These are phyloP conservation scores for Exsudoporus floridanus DNA, from an alignment of 1,284 basidiomycete species.

Conservation along the genomic window DNA sequence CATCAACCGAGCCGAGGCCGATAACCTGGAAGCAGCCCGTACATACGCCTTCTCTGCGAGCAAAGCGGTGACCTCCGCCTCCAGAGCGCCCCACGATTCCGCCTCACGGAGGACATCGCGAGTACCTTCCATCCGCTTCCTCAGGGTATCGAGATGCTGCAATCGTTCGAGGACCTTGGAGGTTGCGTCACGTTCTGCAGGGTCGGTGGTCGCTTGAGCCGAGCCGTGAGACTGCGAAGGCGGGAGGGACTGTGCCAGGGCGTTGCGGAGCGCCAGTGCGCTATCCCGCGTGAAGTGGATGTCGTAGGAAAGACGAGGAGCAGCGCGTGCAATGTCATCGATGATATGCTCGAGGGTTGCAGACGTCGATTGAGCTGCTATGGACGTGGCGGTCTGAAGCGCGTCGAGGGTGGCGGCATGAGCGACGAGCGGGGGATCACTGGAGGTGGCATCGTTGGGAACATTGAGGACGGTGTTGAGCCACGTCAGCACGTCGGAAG, in stretches of 20 bases:
- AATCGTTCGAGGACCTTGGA: slow-evolving; percentile 69
- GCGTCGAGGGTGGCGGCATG: slow-evolving; percentile 27
- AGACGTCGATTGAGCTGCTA: slow-evolving; percentile 85
- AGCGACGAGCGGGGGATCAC: slow-evolving; percentile 12
- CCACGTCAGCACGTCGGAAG: slow-evolving; percentile 60
- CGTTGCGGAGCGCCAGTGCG: slow-evolving; percentile 69
- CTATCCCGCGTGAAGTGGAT: slow-evolving; percentile 94
- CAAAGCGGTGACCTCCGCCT: slow-evolving; percentile 83
- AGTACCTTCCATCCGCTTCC: slow-evolving; percentile 81
- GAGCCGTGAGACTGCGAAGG: slow-evolving; percentile 38
- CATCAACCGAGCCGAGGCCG: slow-evolving; percentile 84
- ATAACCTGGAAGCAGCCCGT: slow-evolving; percentile 85
- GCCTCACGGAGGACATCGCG: slow-evolving; percentile 87
- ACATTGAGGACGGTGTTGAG: slow-evolving; percentile 57
- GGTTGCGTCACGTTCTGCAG: slow-evolving; percentile 42
- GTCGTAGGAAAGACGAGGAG: slow-evolving; percentile 88
- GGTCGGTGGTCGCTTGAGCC: not conserved
- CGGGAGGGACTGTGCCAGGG: slow-evolving; percentile 58
- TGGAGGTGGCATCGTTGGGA: slow-evolving; percentile 32
- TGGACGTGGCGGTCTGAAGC: slow-evolving; percentile 68
- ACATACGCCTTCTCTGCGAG: slow-evolving; percentile 76
- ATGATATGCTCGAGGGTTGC: slow-evolving; percentile 82
- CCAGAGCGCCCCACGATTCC: slow-evolving; percentile 91
- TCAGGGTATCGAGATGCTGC: slow-evolving; percentile 77
- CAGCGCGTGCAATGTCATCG: slow-evolving; percentile 83